These are phyloP conservation scores for Grosmannia clavigera DNA, from an alignment of 2,329 filamentous ascomycete species.

Conservation along the genomic window DNA sequence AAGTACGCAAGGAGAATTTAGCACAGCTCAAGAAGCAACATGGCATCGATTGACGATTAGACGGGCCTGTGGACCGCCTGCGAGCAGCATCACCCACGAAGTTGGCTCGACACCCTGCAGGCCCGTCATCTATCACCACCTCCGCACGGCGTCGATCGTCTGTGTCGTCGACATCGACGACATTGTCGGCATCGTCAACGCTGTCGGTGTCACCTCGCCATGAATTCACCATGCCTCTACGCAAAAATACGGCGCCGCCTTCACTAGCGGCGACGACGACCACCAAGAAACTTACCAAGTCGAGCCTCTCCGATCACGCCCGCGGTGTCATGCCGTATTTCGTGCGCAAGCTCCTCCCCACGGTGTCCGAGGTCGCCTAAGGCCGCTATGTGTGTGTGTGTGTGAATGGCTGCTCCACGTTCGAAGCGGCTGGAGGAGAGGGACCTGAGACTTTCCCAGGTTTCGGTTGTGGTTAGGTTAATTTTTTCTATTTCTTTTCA, in stretches of 20 bases:
- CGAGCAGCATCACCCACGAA: slow-evolving; percentile 19
- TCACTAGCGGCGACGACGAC: background rate
- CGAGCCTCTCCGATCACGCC: slow-evolving; percentile 19
- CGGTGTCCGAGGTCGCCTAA: slow-evolving; percentile 15
- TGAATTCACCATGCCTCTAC: background rate
- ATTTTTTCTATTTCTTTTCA: background rate
- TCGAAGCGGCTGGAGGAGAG: background rate
- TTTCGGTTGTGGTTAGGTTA: background rate
- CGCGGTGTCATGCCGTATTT: slow-evolving; percentile 23
- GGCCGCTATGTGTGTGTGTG: background rate
- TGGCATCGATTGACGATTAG: slow-evolving; percentile 91
- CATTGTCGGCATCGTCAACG: slow-evolving; percentile 19
- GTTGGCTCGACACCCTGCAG: slow-evolving; percentile 36
- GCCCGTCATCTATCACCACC: slow-evolving; percentile 44
- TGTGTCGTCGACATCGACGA: slow-evolving; percentile 16
- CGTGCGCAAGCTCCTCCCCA: slow-evolving; percentile 24
- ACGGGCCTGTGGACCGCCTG: slow-evolving; percentile 51
- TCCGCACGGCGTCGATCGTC: slow-evolving; percentile 20
- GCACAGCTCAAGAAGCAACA: slow-evolving; percentile 96
- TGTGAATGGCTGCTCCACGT: background rate
- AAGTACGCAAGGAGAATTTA: slow-evolving; percentile 90
- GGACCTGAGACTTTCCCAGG: background rate
- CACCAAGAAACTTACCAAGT: slow-evolving; percentile 19
- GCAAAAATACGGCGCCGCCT: background rate
- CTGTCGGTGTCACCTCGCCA: slow-evolving; percentile 19